A percentile compares a stretch with the other conserved stretches of the same genome.
Evolutionary conservation across 2,329 filamentous ascomycete species (phyloP).

Genomic region (Coniella lustricola): DNA sequence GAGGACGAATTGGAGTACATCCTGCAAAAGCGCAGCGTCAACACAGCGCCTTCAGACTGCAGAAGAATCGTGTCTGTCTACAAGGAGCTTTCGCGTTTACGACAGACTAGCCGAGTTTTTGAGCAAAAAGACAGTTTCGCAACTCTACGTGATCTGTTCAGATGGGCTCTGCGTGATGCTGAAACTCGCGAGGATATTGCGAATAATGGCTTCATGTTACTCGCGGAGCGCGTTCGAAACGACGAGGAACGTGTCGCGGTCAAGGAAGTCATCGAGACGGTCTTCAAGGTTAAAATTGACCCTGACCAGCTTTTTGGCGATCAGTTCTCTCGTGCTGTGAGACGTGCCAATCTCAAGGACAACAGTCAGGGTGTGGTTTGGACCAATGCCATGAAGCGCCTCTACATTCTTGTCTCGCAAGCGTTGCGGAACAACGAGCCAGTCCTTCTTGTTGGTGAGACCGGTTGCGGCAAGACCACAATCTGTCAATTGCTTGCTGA

Average conservation of each 20-base stretch:
- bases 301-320: conserved; percentile 64
- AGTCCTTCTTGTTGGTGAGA: conserved; percentile 90
- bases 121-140: conserved; percentile 98
- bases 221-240: conserved; percentile 92
- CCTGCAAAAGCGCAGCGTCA: conserved; percentile 77
- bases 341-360: conserved; percentile 35
- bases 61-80: conserved; percentile 89
- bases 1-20: conserved; percentile 91
- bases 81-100: conserved; percentile 79
- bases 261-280: conserved; percentile 78
- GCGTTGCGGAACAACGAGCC: conserved; percentile 88
- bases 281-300: conserved; percentile 82
- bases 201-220: conserved; percentile 88
- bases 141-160: conserved; percentile 88
- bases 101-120: conserved; percentile 86
- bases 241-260: conserved; percentile 78
- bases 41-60: conserved; percentile 84
- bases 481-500: conserved; percentile 89
- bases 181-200: conserved; percentile 85
- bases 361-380: conserved; percentile 70
- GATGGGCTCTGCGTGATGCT: conserved; percentile 83
- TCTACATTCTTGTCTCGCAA: conserved; percentile 83
- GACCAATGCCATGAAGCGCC: conserved; percentile 88
- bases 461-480: conserved; percentile 95
- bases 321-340: conserved; percentile 49